phyloP scores from a whole-genome alignment of 139 green algal genomes.

The Coelastrella sp. region DNA sequence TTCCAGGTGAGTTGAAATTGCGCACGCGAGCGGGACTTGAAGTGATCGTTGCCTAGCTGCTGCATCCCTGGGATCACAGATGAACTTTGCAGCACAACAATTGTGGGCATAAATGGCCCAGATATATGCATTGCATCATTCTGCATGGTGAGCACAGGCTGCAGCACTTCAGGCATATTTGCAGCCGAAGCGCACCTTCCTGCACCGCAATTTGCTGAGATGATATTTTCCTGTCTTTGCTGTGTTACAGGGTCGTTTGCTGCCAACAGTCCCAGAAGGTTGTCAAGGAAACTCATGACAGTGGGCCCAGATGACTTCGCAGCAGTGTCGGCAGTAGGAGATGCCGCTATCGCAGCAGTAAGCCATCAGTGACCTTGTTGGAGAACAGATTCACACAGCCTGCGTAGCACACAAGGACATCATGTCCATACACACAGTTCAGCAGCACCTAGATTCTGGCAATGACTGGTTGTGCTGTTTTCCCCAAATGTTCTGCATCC shows the following conservation, averaged over 20 bases:
- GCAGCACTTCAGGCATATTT: too few species aligned
- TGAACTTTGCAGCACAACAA: not conserved
- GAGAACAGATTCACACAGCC: not conserved
- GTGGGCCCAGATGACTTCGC: conserved; percentile 21
- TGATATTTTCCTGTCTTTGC: not conserved
- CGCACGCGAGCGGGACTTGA: not conserved
- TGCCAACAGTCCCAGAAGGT: not conserved
- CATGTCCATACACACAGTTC: too few species aligned
- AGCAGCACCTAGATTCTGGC: too few species aligned
- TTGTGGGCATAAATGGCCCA: too few species aligned
- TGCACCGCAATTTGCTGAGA: not conserved
- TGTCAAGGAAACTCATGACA: not conserved
- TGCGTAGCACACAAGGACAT: too few species aligned
- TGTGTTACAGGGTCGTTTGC: not conserved
- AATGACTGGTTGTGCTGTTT: too few species aligned
- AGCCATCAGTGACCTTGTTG: not conserved
- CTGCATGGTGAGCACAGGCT: too few species aligned
- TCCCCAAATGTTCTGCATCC: too few species aligned
- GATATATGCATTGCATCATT: too few species aligned
- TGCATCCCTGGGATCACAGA: not conserved
- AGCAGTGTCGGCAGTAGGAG: not conserved
- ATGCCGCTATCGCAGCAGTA: not conserved
- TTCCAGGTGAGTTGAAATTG: not conserved
- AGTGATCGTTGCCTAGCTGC: not conserved
- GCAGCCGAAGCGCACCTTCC: not conserved